These are phyloP conservation scores for Hanseniaspora hatyaiensis DNA, from an alignment of 805 yeast genomes.

Conservation along the genomic window DNA sequence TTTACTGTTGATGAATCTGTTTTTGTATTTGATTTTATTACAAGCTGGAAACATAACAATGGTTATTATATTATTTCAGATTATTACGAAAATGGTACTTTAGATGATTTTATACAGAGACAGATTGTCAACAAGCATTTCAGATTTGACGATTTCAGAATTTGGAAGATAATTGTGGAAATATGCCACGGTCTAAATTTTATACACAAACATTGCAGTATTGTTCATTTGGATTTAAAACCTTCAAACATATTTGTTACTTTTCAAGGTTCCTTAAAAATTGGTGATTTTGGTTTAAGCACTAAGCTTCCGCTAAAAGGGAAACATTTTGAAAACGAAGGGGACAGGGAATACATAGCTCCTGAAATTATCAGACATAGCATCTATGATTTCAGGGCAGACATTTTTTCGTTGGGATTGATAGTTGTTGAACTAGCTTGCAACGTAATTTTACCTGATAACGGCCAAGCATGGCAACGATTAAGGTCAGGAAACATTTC, in stretches of 20 bases:
- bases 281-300: slow-evolving; percentile 96
- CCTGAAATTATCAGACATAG: slow-evolving; percentile 83
- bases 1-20: slow-evolving; percentile 48
- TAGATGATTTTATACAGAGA: slow-evolving; percentile 70
- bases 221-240: slow-evolving; percentile 80
- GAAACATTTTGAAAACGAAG: slow-evolving; percentile 72
- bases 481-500: slow-evolving; percentile 87
- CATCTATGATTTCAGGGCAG: slow-evolving; percentile 82
- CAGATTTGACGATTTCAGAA: slow-evolving; percentile 82
- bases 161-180: slow-evolving; percentile 91
- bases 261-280: slow-evolving; percentile 84
- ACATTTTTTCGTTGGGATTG: slow-evolving; percentile 85
- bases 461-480: slow-evolving; percentile 94
- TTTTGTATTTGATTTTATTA: slow-evolving; percentile 63
- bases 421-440: slow-evolving; percentile 94
- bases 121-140: slow-evolving; percentile 51
- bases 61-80: slow-evolving; percentile 87
- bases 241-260: slow-evolving; percentile 92
- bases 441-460: slow-evolving; percentile 85
- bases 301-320: slow-evolving; percentile 60
- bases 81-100: slow-evolving; percentile 85
- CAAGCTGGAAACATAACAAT: slow-evolving; percentile 37
- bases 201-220: slow-evolving; percentile 61
- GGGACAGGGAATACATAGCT: slow-evolving; percentile 94
- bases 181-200: slow-evolving; percentile 65